These are phyloP conservation scores for Salix suchowensis DNA, from an alignment of 345 rosid species.

Conservation along the genomic window DNA sequence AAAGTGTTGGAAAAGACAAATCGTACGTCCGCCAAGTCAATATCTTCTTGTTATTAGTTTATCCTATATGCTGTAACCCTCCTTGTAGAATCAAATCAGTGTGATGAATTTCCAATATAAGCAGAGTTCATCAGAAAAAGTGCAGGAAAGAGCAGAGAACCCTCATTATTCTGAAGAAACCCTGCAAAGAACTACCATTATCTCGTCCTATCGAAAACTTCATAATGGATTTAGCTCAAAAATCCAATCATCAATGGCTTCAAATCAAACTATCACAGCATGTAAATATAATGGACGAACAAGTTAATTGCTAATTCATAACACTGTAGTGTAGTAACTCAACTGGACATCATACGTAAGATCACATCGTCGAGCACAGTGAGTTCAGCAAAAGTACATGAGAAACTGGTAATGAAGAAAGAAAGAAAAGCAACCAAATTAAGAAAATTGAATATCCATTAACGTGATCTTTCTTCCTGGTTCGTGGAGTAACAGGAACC, in stretches of 20 bases:
- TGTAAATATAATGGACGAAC: neutral
- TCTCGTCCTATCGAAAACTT: neutral
- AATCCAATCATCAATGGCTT: neutral
- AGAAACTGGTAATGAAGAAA: neutral
- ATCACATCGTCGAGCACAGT: neutral
- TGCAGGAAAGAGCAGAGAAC: neutral
- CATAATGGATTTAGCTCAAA: neutral
- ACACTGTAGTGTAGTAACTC: neutral
- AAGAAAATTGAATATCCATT: too few species aligned
- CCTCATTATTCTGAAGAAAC: neutral
- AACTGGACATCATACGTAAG: neutral
- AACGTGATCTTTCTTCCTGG: too few species aligned
- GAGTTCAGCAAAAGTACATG: neutral
- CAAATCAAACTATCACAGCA: neutral
- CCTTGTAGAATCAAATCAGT: neutral
- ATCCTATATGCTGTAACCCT: neutral
- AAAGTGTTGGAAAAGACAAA: neutral
- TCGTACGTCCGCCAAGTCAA: neutral
- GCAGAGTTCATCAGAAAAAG: neutral
- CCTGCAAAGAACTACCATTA: neutral
- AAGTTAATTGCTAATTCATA: neutral
- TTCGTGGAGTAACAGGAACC: too few species aligned
- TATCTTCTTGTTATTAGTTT: neutral
- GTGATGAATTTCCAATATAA: neutral
- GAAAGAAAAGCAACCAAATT: neutral